Evolutionary conservation across 1,139 yeast genomes (phyloP), one percentile per base, ranked within the genome.

Genomic region (Scheffersomyces lignicola): DNA sequence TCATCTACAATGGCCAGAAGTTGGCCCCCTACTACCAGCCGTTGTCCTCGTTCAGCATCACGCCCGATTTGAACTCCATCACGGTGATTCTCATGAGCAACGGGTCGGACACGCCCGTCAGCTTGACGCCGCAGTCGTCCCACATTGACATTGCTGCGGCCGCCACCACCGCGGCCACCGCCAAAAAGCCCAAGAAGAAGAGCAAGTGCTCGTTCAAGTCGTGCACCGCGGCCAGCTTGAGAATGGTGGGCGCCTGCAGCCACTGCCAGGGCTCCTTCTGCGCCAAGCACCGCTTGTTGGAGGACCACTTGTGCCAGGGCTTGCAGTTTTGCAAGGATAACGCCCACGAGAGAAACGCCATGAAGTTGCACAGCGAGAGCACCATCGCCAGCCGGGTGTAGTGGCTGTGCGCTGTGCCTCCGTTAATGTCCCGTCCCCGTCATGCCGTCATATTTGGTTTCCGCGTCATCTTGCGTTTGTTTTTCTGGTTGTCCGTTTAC

Each of bases 191-290:
- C 50, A 58, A 68, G 53, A 71, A 78, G 62, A 79, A 81, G 61
- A 73, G 73, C 57, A 70, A 74, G 39, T 87, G 96, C 58, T 67
- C 80, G 17, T 79, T 79, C 59, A 64, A 63, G 32, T 58, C 66
- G 29, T 88, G 96, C 60, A 66, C 73, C 21, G 73, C 84, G 11
- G 68, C 78, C 3, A 88, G 92, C 1, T 73, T 87, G 40, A 76
- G 95, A 44, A 84, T 88, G 65, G 94, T 86, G 25, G 96, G 96
- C 26, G 89, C 83, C 58, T 89, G 97, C 59, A 76, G 80, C 39
- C 86, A 82, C 54, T 89, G 96, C 58, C 79, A 80, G 35, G 95
- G 96, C 30, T 84, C 83, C 54, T 88, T 80, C 58, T 88, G 97
- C 60, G 85, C 94, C 26, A 83, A 83, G 53, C 97, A 88, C 62